These are phyloP conservation scores for Vitellaria paradoxa DNA, from an alignment of 179 eudicot genomes.

Conservation along the genomic window DNA sequence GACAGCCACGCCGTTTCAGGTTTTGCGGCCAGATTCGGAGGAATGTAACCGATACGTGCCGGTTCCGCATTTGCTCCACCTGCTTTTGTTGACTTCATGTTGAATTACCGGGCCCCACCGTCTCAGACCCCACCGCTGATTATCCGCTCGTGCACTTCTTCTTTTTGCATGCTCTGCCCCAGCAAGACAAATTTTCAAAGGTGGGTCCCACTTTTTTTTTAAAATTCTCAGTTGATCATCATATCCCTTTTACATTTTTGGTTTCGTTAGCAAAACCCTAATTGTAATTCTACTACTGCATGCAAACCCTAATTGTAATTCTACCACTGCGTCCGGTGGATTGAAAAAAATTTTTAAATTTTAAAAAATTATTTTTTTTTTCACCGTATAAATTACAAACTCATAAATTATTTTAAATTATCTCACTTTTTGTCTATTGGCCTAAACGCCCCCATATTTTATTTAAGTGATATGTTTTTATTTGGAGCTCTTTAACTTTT, in stretches of 20 bases:
- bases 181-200: neutral
- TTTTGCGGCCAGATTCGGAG: slow-evolving; percentile 29
- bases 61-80: neutral
- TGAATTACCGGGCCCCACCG: slow-evolving; percentile 10
- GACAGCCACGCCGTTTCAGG: slow-evolving; percentile 32
- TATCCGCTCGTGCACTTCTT: neutral
- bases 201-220: neutral
- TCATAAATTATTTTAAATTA: too few species aligned
- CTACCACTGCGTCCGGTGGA: too few species aligned
- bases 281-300: too few species aligned
- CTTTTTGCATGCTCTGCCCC: slow-evolving; percentile 9
- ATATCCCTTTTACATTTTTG: neutral
- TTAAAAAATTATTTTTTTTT: too few species aligned
- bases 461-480: too few species aligned
- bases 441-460: too few species aligned
- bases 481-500: too few species aligned
- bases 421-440: too few species aligned
- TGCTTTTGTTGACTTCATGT: slow-evolving; percentile 7
- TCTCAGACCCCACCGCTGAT: neutral
- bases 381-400: too few species aligned
- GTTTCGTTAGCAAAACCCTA: too few species aligned
- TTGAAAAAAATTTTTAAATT: too few species aligned
- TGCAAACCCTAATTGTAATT: too few species aligned
- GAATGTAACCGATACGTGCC: slow-evolving; percentile 38
- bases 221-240: neutral